Base-by-base conservation (phyloP, 73 alveolate genomes). In the Paramecium biaurelia region DNA sequence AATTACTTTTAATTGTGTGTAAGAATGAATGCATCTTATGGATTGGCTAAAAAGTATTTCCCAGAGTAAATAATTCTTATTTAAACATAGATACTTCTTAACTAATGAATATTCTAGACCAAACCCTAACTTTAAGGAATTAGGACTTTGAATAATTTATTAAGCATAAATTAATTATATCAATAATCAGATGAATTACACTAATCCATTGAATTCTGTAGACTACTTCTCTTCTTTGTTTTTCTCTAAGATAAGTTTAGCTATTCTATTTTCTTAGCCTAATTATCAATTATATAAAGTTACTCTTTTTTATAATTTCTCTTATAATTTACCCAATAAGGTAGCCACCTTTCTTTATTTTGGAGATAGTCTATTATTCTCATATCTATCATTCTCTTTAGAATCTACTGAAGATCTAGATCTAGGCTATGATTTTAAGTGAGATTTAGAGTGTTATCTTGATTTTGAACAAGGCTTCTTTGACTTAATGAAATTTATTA, bases 81-180 rank as follows among this genome's bases (percentile, higher is more conserved):
- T 14, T 74, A 74, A 57, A 20, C 30, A 57, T 74, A 34, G 88
- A 86, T 76, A 63, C 24, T 86, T 86, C 56, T 76, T 86, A 23
- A 76, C 76, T 26, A 63, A 74, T 57, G 85, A 37, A 32, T 86
- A 86, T 86, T 43, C 89, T 37, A 86, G 93, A 86, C 93, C 93
- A 37, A 68, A 38, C 43, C 89, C 93, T 12, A 70, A 86, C 26
- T 86, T 86, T 76, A 2, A 59, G 37, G 89, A 86, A 63, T 76
- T 86, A 26, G 93, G 72, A 57, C 72, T 57, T 3, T 57, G 72
- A 47, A 47, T 47, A 14, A 47, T 47, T 15, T 47, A 47, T 47
- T 47, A 15, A 47, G 59, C 59, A 47, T 30, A 26, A 26, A 63
- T 63, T 63, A 63, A 63, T 74, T 74, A 74, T 74, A 37, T 74